Base-by-base conservation (phyloP, 2,329 filamentous ascomycete species). In the Fusarium poae region DNA sequence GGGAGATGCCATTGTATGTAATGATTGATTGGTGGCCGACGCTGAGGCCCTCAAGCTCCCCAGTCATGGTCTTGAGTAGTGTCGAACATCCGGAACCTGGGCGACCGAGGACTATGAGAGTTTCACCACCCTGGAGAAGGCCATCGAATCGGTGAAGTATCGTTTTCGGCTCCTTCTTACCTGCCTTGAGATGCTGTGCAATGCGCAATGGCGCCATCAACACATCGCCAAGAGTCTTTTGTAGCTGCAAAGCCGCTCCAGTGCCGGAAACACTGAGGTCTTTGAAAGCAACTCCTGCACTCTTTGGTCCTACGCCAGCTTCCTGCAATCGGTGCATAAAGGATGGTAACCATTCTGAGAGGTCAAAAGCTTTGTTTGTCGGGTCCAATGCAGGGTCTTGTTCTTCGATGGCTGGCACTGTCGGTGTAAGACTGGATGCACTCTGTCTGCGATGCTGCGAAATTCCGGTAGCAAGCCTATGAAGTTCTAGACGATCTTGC, bases 1-100 rank as follows among this genome's bases (percentile, higher is more conserved):
- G 82, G 0, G 82, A 76, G n/a, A 86, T 85, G 21, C 89, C 89
- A 55, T 90, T 86, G 76, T 91, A 92, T 72, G 89, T 85, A 23
- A 92, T 82, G 0, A 73, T 73, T 0, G 87, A 85, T 2, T 80
- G 59, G 0, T 84, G 73, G 25, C 84, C 85, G 4, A 89, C 71
- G 13, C 82, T 77, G 21, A 91, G 78, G 0, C 89, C 89, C 48
- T 88, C 59, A 10, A 64, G 59, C 25, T 66, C 63, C 12, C 63
- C 63, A 1, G 63, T 66, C 48, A 66, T 66, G 0, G 64, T 67
- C 27, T 67, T 66, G 20, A 67, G 57, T 5, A 67, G 43, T 5
- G 64, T 67, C 0, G 64, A 62, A 0, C 64, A 67, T 34, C 64
- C 78, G 76, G n/a, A 88, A 80, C 40, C 77, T 77, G 21, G 85